Percentiles rank a stretch among this genome's conserved stretches.
Conservation (phyloP, 2,329 filamentous ascomycete species). For the Myriosclerotinia scirpicola region DNA sequence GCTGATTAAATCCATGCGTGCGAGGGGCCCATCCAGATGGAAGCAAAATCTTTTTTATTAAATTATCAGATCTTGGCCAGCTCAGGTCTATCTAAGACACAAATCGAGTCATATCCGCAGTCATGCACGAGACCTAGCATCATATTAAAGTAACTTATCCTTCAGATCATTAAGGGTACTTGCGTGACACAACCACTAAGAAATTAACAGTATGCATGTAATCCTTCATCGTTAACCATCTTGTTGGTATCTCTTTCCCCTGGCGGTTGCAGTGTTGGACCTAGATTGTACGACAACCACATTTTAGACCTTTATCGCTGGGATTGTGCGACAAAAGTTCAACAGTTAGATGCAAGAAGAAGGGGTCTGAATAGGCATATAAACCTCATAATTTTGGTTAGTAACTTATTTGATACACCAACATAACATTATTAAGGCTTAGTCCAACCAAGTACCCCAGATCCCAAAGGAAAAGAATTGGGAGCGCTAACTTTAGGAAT, state of each 20-base stretch:
- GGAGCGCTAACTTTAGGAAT: conserved; percentile 6
- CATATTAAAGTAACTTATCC: not conserved
- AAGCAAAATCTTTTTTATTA: not conserved
- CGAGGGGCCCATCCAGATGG: conserved; percentile 4
- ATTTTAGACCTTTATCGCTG: conserved; percentile 6
- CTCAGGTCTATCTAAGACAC: conserved; percentile 13
- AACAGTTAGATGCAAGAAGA: too few species aligned
- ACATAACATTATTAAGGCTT: not conserved
- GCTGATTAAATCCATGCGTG: conserved; percentile 13
- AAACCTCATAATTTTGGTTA: not conserved
- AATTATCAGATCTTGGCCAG: conserved; percentile 5
- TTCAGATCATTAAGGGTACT: conserved; percentile 1
- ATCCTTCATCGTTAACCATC: conserved; percentile 17
- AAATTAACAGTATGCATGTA: conserved; percentile 6
- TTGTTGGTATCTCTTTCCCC: conserved; percentile 6
- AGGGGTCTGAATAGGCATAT: not conserved
- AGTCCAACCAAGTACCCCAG: not conserved
- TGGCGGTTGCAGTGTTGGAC: conserved; percentile 11
- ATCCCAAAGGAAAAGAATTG: not conserved
- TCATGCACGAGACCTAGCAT: conserved; percentile 8
- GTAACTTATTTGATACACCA: not conserved
- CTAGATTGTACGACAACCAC: conserved; percentile 3
- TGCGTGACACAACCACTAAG: conserved; percentile 8
- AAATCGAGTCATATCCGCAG: conserved; percentile 15
- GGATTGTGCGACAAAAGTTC: conserved; percentile 4